Evolutionary conservation across 805 yeast genomes (phyloP), one percentile per base, ranked within the genome.

Genomic region (Saccharomycopsis oosterbeekiorum): DNA sequence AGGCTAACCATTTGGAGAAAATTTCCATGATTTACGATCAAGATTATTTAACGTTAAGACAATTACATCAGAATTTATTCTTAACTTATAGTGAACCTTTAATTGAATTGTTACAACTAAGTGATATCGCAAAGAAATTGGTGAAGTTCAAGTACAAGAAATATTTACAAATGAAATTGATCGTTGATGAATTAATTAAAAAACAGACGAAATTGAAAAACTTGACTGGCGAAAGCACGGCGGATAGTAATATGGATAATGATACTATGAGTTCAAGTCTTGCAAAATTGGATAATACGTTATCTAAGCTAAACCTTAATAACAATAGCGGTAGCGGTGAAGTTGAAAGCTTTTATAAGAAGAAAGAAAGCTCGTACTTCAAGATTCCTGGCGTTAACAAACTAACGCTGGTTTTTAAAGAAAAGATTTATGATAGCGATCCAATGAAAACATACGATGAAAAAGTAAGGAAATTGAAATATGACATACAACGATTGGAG

Each of bases 371-470:
- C 26, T 41, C 53, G 26, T 39, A 37, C 15, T 60, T 60, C 54
- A 62, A 64, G 47, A 62, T 62, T 29, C 65, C 65, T 9, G 66
- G 65, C 15, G 59, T 64, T 15, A 62, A 59, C 37, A 60, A 60
- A 29, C 41, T 64, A 10, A 62, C 62, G 5, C 50, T 59, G 17
- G 66, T 60, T 1, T 64, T 64, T 57, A 64, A 60, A 51, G 66
- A 64, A 41, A 59, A 63, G 19, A 55, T 64, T 8, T 64, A 64
- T 47, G 66, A 64, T 54, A 58, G 57, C 34, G 64, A 64, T 58
- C 66, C 66, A n/a, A 58, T 62, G 21, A 64, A 62, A 43, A 64
- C 66, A 4, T 63, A 64, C 34, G 34, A 47, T 10, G 62, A 64
- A 10, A 62, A 62, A 37, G 59, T 64, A 34, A 58, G 58, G 26